Evolutionary conservation across 768 basidiomycete species (phyloP), one percentile per base, ranked within the genome.

Genomic region (Pleurotus ostreatus): DNA sequence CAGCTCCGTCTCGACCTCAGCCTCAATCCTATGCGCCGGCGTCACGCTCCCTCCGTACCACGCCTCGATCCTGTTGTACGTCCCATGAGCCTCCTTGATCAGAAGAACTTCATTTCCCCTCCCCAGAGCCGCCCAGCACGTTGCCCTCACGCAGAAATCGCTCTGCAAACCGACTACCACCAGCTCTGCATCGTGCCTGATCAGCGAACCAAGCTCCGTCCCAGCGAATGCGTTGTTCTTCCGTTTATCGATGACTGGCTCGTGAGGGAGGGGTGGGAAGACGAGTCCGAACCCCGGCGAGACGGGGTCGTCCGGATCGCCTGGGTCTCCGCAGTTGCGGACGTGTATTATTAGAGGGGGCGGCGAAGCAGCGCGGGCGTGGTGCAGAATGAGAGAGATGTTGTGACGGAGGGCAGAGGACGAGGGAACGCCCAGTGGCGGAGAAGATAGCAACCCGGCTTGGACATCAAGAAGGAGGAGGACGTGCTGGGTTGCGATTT

Each of bases 201-300:
- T 70, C 43, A 83, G 63, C 2, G 77, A 73, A 6, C 68, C 77
- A 3, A 89, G 73, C 9, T 52, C 59, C 16, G 86, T 88, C 9
- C 83, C 83, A 0, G 78, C 74, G 60, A 88, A 89, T 23, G 86
- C 84, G 60, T 88, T 87, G 71, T 83, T 86, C 71, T 85, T 85
- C 48, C 71, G 70, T 71, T 88, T 88, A 70, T 88, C 85, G 46
- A 88, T 61, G 51, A 86, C 72, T 49, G 70, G 65, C 65, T 88
- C 86, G 62, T 73, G 62, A 0, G 75, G 67, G 6, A 74, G 74
- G 0, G 83, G 80, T 15, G 72, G 61, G 68, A 83, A 80, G 55
- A 77, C 76, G 62, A 89, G 81, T 61, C 80, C 68, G 87, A 86
- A 89, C 2, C 85, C 85, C 0, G 74, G 65, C 0, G 80, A 70